Conservation (phyloP, 371 early-diverging fungal genomes). For the Syncephalastrum monosporum region DNA sequence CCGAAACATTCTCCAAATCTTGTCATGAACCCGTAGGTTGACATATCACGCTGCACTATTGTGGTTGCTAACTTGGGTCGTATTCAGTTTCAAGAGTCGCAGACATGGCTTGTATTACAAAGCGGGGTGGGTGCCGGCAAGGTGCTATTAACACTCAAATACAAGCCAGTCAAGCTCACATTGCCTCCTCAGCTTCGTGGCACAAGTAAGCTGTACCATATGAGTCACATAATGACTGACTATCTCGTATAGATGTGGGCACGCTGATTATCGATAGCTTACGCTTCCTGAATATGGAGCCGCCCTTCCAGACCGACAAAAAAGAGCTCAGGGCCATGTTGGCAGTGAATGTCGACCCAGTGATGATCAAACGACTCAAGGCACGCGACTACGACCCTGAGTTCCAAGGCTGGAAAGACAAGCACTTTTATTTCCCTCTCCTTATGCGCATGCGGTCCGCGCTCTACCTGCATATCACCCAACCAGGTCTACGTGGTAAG, state of each 20-base stretch:
- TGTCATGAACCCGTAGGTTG: slow-evolving; percentile 19
- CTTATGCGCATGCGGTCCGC: slow-evolving; percentile 44
- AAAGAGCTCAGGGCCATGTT: slow-evolving; percentile 21
- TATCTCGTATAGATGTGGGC: slow-evolving; percentile 27
- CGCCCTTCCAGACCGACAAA: slow-evolving; percentile 14
- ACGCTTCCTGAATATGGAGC: slow-evolving; percentile 14
- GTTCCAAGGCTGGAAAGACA: slow-evolving; percentile 8
- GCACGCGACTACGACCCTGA: slow-evolving; percentile 14
- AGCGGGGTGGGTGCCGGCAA: slow-evolving; percentile 46
- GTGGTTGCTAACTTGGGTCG: no score
- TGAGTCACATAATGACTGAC: neutral
- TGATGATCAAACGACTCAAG: slow-evolving; percentile 27
- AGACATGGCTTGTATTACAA: slow-evolving; percentile 32
- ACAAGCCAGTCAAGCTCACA: slow-evolving; percentile 40
- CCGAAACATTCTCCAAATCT: slow-evolving; percentile 24
- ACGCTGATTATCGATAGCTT: slow-evolving; percentile 36
- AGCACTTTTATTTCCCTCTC: slow-evolving; percentile 34
- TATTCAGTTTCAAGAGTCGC: slow-evolving; percentile 28
- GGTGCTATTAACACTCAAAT: slow-evolving; percentile 35
- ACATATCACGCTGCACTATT: no score
- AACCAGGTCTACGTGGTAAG: slow-evolving; percentile 19
- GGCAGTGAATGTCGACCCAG: slow-evolving; percentile 36
- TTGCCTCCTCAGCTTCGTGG: slow-evolving; percentile 31
- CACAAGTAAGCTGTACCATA: slow-evolving; percentile 15
- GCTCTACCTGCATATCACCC: slow-evolving; percentile 32